Evolutionary conservation across 2,329 filamentous ascomycete species (phyloP), one percentile per base, ranked within the genome.

Genomic region (Diaporthe citriasiana): DNA sequence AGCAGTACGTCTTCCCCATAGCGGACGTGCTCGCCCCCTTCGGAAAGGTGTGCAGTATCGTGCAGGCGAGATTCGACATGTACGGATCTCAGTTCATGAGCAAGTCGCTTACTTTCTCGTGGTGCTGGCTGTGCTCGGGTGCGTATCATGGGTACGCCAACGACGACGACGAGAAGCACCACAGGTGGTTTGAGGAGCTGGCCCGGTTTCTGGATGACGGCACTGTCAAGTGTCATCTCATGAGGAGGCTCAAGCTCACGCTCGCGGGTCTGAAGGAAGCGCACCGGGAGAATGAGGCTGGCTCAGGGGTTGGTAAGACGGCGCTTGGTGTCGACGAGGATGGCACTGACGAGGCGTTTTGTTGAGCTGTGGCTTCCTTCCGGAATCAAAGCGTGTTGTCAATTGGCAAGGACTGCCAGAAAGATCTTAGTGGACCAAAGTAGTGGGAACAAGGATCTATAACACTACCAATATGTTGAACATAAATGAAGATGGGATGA

Each of bases 21-120:
- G 82, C 81, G 2, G 80, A 82, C 33, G 79, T 86, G n/a, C 81
- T 82, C 51, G 83, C 82, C 22, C 84, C 85, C 2, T 85, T 86
- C 53, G 84, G 83, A 12, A 86, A 85, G 76, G 82, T 85, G 9
- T 85, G 84, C 79, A 84, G 82, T 17, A 86, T 87, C 71, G 84
- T 87, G 19, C 85, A 87, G 77, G 82, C 82, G 10, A 76, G 81
- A 57, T 82, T 84, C 38, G 81, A 81, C 33, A 83, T 86, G 82
- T 86, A 87, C 74, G 84, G 84, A 3, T 84, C 84, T 3, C 80
- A 85, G 77, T 86, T 84, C 77, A 85, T 86, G 84, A 81, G 83
- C 65, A 87, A 86, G 78, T 83, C 81, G 22, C 75, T 86, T 68
- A 82, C 81, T 0, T 86, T 85, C 71, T 78, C 80, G 4, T 86